These are phyloP conservation scores for Clitopilus passeckerianus DNA, from an alignment of 768 basidiomycete species.

Conservation along the genomic window DNA sequence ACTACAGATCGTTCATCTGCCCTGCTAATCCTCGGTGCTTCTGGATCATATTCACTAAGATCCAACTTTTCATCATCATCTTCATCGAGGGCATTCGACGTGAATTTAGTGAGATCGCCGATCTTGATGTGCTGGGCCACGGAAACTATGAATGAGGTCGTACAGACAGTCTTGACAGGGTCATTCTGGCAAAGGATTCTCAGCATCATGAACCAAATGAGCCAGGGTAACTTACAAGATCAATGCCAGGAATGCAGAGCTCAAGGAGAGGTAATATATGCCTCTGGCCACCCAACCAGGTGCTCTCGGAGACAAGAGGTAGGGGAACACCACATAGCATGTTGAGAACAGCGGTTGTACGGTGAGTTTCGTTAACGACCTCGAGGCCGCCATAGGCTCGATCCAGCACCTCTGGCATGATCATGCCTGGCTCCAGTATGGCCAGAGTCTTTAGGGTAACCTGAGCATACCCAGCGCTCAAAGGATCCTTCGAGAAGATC, in stretches of 20 bases:
- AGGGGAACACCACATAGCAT: conserved; percentile 75
- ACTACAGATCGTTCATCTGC: conserved; percentile 71
- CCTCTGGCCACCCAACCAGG: conserved; percentile 86
- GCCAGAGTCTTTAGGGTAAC: conserved; percentile 74
- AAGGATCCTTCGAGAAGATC: conserved; percentile 85
- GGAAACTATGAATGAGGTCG: conserved; percentile 73
- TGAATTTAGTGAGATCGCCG: conserved; percentile 65
- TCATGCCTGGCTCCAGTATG: conserved; percentile 72
- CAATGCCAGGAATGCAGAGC: conserved; percentile 87
- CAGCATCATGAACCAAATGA: conserved; percentile 1
- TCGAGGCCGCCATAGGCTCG: conserved; percentile 91
- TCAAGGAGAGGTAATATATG: conserved; percentile 86
- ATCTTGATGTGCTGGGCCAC: conserved; percentile 73
- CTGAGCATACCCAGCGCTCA: conserved; percentile 80
- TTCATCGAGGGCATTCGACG: conserved; percentile 50
- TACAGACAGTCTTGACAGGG: conserved; percentile 73
- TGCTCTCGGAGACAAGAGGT: conserved; percentile 68
- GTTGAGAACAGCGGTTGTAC: conserved; percentile 87
- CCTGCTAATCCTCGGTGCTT: conserved; percentile 38
- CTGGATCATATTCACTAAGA: conserved; percentile 41
- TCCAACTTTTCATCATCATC: conserved; percentile 45
- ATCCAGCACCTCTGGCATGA: conserved; percentile 90
- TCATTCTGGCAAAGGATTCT: conserved; percentile 51
- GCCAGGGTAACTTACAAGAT: conserved; percentile 49
- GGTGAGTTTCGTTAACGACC: conserved; percentile 90